phyloP scores from a whole-genome alignment of 2,329 filamentous ascomycete genomes.

The Trichoderma asperellum region DNA sequence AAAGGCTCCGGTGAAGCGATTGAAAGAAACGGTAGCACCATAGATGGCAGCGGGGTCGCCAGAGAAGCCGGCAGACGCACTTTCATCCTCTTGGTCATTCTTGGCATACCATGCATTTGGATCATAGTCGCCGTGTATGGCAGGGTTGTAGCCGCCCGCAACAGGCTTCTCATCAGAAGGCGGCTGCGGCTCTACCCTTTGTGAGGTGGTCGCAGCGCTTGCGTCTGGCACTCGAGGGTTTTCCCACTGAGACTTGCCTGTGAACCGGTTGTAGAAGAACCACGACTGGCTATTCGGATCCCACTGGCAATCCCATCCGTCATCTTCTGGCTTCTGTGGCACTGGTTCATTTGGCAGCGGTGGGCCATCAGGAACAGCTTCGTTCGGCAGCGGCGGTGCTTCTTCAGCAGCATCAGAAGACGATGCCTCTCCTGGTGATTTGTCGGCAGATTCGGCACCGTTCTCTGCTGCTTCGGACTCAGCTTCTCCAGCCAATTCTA shows the following conservation, averaged over 20 bases:
- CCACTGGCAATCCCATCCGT: slow-evolving; percentile 83
- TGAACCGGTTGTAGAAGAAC: slow-evolving; percentile 86
- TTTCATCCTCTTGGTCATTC: slow-evolving; percentile 45
- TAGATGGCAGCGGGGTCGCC: slow-evolving; percentile 59
- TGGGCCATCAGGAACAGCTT: slow-evolving; percentile 39
- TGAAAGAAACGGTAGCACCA: slow-evolving; percentile 76
- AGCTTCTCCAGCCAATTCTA: slow-evolving; percentile 30
- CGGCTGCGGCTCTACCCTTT: slow-evolving; percentile 36
- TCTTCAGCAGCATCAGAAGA: slow-evolving; percentile 32
- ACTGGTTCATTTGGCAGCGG: slow-evolving; percentile 50
- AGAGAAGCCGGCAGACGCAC: slow-evolving; percentile 36
- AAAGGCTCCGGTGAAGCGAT: slow-evolving; percentile 85
- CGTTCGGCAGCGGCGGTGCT: slow-evolving; percentile 45
- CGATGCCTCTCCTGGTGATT: slow-evolving; percentile 16
- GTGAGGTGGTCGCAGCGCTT: slow-evolving; percentile 31
- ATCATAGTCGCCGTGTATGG: slow-evolving; percentile 95
- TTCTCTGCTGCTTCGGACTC: slow-evolving; percentile 29
- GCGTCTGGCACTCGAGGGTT: slow-evolving; percentile 74
- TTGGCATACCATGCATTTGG: slow-evolving; percentile 93
- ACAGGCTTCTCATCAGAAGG: slow-evolving; percentile 47
- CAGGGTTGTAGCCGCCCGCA: slow-evolving; percentile 86
- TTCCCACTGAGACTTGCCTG: slow-evolving; percentile 76
- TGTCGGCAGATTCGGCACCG: slow-evolving; percentile 23
- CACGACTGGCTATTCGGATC: slow-evolving; percentile 69
- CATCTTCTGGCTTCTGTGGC: slow-evolving; percentile 60